Evolutionary conservation across 1,139 yeast genomes (phyloP).

Genomic region (Candida mesenterica): DNA sequence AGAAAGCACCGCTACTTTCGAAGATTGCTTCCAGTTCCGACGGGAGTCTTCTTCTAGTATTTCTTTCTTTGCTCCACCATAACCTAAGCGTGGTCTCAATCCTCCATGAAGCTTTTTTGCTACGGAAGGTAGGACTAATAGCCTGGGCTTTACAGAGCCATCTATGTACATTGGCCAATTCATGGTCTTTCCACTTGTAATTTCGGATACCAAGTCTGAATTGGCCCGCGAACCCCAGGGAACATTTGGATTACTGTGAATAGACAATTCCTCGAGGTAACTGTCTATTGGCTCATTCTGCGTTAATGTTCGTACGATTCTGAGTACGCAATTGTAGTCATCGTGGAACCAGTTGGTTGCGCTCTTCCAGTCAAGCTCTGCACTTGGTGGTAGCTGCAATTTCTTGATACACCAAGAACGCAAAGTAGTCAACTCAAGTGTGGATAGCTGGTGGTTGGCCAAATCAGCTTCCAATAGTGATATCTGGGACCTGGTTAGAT

Average conservation of each 20-base stretch:
- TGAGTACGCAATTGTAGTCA: conserved; percentile 2
- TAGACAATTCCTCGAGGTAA: conserved; percentile 11
- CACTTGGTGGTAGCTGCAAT: neutral
- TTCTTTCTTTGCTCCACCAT: conserved; percentile 19
- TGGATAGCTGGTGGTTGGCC: neutral
- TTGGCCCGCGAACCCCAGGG: conserved; percentile 28
- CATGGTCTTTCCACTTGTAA: conserved; percentile 9
- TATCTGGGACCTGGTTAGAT: neutral
- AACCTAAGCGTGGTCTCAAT: conserved; percentile 30
- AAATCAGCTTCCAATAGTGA: neutral
- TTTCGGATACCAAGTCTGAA: conserved; percentile 14
- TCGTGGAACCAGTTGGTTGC: neutral
- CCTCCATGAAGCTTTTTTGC: conserved; percentile 18
- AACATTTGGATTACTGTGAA: conserved; percentile 27
- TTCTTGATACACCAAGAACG: neutral
- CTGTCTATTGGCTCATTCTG: neutral
- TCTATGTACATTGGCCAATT: conserved; percentile 9
- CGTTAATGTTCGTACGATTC: conserved; percentile 3
- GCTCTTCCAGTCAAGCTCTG: neutral
- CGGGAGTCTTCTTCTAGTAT: conserved; percentile 25
- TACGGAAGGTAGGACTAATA: conserved; percentile 7
- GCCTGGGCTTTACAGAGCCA: conserved; percentile 2
- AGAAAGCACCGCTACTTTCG: conserved; percentile 23
- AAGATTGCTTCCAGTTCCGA: conserved; percentile 32
- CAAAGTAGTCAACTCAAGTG: neutral